Conservation (phyloP, 192 early-diverging fungal species). For the Backusella tarrabulga region DNA sequence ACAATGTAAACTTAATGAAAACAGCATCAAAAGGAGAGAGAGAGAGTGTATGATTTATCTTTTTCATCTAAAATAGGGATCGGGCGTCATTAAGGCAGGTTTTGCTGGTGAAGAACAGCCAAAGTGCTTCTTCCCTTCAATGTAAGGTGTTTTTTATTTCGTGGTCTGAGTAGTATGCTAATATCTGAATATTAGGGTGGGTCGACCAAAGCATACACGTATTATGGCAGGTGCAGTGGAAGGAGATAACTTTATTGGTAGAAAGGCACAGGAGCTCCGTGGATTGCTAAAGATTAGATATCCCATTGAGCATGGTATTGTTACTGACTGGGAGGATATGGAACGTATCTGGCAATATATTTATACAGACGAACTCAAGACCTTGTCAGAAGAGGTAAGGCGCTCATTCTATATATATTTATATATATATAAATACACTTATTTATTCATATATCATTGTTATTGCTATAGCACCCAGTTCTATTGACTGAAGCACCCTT, state of each 20-base stretch:
- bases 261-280: slow-evolving; percentile 92
- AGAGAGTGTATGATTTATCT: not conserved
- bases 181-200: slow-evolving; percentile 58
- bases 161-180: no score
- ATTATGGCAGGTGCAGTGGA: slow-evolving; percentile 99
- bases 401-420: not conserved
- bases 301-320: slow-evolving; percentile 96
- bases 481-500: slow-evolving; percentile 96
- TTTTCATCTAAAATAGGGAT: slow-evolving; percentile 68
- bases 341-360: slow-evolving; percentile 97
- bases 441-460: not conserved
- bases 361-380: slow-evolving; percentile 96
- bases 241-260: slow-evolving; percentile 93
- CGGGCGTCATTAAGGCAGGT: slow-evolving; percentile 98
- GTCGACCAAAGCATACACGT: slow-evolving; percentile 93
- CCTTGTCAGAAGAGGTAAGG: slow-evolving; percentile 86
- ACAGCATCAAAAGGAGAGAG: not conserved
- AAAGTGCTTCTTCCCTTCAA: slow-evolving; percentile 93
- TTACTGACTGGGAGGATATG: slow-evolving; percentile 99
- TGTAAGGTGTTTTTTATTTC: slow-evolving; percentile 41
- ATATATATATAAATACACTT: not conserved
- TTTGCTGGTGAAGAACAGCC: slow-evolving; percentile 98
- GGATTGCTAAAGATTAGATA: slow-evolving; percentile 94
- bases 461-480: slow-evolving; percentile 81
- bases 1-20: slow-evolving; percentile 71